Conservation (phyloP, 208 protist species). For the Acanthamoeba lenticulata region DNA sequence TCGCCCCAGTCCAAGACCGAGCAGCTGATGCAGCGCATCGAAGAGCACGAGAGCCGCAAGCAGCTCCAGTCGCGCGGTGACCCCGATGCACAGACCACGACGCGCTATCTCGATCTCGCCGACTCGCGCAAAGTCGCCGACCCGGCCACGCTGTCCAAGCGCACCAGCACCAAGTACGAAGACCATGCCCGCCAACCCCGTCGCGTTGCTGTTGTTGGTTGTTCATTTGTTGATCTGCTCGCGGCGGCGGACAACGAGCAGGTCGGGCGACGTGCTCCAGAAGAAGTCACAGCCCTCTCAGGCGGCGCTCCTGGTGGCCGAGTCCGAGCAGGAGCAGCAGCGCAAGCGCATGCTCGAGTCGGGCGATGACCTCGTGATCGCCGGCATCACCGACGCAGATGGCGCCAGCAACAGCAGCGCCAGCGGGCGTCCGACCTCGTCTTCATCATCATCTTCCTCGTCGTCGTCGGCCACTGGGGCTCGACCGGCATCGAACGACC, state of each 20-base stretch:
- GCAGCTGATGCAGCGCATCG: constrained; percentile 52
- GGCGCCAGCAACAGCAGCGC: neutral
- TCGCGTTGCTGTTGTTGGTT: neutral
- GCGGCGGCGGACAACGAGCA: neutral
- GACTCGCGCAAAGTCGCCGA: neutral
- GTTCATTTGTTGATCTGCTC: neutral
- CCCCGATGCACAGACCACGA: neutral
- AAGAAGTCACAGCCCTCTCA: neutral
- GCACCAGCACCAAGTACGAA: neutral
- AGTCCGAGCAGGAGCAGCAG: neutral
- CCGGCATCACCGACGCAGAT: neutral
- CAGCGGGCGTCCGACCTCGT: neutral
- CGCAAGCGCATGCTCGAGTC: neutral
- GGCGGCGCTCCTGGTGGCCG: neutral
- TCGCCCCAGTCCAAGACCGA: constrained; percentile 61
- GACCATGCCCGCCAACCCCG: neutral
- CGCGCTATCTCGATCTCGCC: constrained; percentile 20
- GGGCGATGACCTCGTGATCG: neutral
- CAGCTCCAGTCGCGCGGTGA: neutral
- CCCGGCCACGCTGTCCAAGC: neutral
- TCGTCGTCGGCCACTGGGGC: neutral
- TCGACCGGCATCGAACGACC: constrained; percentile 45
- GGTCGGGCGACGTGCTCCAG: neutral
- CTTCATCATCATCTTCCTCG: neutral
- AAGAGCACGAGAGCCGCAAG: constrained; percentile 2